Evolutionary conservation across 768 basidiomycete species (phyloP).

Genomic region (Crucibulum laeve): DNA sequence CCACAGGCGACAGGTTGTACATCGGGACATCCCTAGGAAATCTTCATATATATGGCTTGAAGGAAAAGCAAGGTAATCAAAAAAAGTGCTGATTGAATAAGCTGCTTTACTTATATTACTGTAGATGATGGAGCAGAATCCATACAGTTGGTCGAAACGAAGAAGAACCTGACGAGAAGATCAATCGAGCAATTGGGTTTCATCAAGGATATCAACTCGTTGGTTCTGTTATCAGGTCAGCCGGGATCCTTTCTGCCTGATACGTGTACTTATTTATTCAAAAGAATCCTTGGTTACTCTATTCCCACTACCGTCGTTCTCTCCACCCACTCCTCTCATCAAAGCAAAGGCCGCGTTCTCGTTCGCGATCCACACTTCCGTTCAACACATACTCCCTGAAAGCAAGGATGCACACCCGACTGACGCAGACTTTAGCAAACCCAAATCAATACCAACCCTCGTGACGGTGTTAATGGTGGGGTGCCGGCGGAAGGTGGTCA

Average conservation of each 20-base stretch:
- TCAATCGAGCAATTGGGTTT: slow-evolving; percentile 87
- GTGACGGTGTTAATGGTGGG: slow-evolving; percentile 82
- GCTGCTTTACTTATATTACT: slow-evolving; percentile 5
- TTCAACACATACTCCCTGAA: slow-evolving; percentile 35
- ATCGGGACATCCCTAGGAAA: slow-evolving; percentile 31
- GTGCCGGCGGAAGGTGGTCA: slow-evolving; percentile 77
- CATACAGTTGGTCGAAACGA: slow-evolving; percentile 53
- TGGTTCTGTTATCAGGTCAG: slow-evolving; percentile 82
- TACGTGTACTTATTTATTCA: not conserved
- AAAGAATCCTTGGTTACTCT: slow-evolving; percentile 46
- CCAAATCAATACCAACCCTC: slow-evolving; percentile 54
- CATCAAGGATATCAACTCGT: slow-evolving; percentile 79
- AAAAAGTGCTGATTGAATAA: not conserved
- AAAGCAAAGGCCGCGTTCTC: slow-evolving; percentile 82
- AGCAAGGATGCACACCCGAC: slow-evolving; percentile 9
- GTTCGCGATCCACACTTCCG: slow-evolving; percentile 67
- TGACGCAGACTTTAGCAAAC: slow-evolving; percentile 23
- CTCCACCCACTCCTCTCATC: slow-evolving; percentile 64
- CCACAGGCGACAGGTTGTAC: slow-evolving; percentile 40
- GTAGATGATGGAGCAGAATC: slow-evolving; percentile 25
- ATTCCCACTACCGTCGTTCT: slow-evolving; percentile 69
- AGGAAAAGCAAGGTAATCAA: slow-evolving; percentile 11
- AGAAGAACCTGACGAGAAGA: slow-evolving; percentile 58
- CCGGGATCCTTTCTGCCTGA: not conserved
- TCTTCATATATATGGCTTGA: slow-evolving; percentile 27